Base-by-base conservation (phyloP, 78 protist genomes). In the Speleostelium caveatum region DNA sequence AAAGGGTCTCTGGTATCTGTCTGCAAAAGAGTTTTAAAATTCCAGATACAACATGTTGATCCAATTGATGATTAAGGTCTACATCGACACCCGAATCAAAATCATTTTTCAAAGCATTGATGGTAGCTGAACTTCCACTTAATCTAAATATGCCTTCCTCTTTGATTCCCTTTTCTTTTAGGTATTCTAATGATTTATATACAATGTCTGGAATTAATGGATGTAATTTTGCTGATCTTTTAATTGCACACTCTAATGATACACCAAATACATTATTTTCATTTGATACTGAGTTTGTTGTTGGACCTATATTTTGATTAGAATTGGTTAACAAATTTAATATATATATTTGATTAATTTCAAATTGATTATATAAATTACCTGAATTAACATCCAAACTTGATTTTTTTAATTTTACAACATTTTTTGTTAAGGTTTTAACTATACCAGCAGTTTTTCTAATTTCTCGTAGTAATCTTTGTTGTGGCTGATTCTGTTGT, bases 31-130 rank as follows among this genome's bases (percentile, higher is more conserved):
- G 65, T 38, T 87, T 87, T n/a, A 87, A 66, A n/a, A 87, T 75
- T 19, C 93, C 93, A 49, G 69, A 17, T 1, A 87, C 86, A 45
- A 87, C 86, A 60, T 87, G 93, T 42, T 73, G 88, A 24, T 87
- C 93, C 41, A 68, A n/a, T 61, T 68, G 86, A 21, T 12, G 32
- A 2, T 33, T 42, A 8, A 87, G 59, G 19, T 72, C 83, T 2
- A 87, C 86, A 17, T 45, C 49, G 2, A 30, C 49, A 22, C 89
- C 89, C 35, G 32, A 24, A 49, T 80, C 77, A 68, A 80, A 80
- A 33, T 80, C 89, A 36, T 80, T 60, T 62, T 58, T 80, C 35
- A 68, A 30, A n/a, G 7, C 14, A 41, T 33, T 26, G 0, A 80
- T 80, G 4, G 89, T 77, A 12, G 74, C 21, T 24, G 77, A 53